Evolutionary conservation across 2,329 filamentous ascomycete genomes (phyloP).

Genomic region (Penicillium concentricum): DNA sequence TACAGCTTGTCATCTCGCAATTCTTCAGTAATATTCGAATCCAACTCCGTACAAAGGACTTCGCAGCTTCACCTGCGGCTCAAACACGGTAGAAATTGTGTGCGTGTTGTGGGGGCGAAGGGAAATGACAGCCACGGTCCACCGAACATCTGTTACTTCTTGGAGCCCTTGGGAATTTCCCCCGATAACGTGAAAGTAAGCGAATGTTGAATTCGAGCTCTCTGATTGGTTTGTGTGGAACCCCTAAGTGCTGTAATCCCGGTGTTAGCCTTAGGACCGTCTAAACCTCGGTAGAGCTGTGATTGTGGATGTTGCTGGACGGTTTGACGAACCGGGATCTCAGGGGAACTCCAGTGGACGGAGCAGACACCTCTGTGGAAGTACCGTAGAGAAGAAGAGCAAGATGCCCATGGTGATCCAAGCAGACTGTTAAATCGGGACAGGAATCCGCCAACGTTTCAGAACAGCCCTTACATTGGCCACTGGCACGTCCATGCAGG

Average conservation of each 20-base stretch:
- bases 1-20: background rate
- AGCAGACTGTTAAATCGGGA: constrained; percentile 2
- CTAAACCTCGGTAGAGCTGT: background rate
- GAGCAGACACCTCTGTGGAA: background rate
- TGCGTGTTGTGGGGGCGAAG: background rate
- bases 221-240: constrained; percentile 3
- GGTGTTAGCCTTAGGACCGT: background rate
- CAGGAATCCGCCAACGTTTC: constrained; percentile 23
- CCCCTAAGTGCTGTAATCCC: constrained; percentile 3
- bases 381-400: background rate
- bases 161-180: background rate
- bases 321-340: background rate
- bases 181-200: background rate
- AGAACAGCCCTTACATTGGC: constrained; percentile 19
- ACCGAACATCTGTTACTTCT: constrained; percentile 6
- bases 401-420: background rate
- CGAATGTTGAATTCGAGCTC: background rate
- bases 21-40: background rate
- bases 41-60: background rate
- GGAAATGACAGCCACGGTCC: constrained; percentile 6
- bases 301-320: background rate
- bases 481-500: constrained; percentile 7
- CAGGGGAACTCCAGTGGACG: background rate
- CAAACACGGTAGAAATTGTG: background rate
- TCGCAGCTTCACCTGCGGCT: background rate